Percentiles rank a stretch among this genome's conserved stretches.
These are phyloP conservation scores for Clavispora asparagi DNA, from an alignment of 805 yeast genomes.

Conservation along the genomic window DNA sequence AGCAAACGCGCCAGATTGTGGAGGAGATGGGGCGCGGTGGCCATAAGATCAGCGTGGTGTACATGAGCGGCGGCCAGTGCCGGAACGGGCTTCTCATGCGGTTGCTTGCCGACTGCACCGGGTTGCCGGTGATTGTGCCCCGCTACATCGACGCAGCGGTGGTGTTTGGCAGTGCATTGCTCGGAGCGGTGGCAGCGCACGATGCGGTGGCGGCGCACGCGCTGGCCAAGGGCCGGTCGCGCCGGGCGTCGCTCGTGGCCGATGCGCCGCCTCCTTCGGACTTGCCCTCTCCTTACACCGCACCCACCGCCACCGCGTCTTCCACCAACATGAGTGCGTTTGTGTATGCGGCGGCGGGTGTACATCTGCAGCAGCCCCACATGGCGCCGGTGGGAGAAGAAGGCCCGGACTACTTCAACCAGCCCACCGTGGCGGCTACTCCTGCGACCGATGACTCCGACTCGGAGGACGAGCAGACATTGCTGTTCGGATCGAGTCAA, in stretches of 20 bases:
- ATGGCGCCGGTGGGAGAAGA: conserved; percentile 38
- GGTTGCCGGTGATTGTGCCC: conserved; percentile 87
- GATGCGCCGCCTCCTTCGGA: conserved; percentile 22
- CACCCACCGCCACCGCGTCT: conserved; percentile 74
- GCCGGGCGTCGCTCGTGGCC: conserved; percentile 30
- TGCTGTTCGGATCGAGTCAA: conserved; percentile 58
- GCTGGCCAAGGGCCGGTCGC: conserved; percentile 26
- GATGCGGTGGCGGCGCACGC: conserved; percentile 43
- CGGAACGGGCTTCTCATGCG: conserved; percentile 86
- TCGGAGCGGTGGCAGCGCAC: conserved; percentile 92
- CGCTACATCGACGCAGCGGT: conserved; percentile 96
- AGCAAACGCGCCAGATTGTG: conserved; percentile 93
- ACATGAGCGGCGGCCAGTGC: conserved; percentile 96
- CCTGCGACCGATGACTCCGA: conserved; percentile 18
- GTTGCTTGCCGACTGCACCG: conserved; percentile 87
- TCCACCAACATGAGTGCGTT: conserved; percentile 52
- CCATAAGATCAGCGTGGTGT: conserved; percentile 68
- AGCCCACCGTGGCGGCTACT: conserved; percentile 9
- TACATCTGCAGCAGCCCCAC: conserved; percentile 24
- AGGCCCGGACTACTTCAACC: conserved; percentile 36
- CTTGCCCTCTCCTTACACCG: conserved; percentile 56
- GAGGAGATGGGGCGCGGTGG: conserved; percentile 80
- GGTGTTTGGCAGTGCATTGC: conserved; percentile 89
- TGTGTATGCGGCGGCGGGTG: conserved; percentile 34
- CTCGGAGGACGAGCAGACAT: conserved; percentile 42